A percentile compares a stretch with the other conserved stretches of the same genome.
These are phyloP conservation scores for Tolypocladium pustulatum DNA, from an alignment of 2,329 filamentous ascomycete genomes.

Conservation along the genomic window DNA sequence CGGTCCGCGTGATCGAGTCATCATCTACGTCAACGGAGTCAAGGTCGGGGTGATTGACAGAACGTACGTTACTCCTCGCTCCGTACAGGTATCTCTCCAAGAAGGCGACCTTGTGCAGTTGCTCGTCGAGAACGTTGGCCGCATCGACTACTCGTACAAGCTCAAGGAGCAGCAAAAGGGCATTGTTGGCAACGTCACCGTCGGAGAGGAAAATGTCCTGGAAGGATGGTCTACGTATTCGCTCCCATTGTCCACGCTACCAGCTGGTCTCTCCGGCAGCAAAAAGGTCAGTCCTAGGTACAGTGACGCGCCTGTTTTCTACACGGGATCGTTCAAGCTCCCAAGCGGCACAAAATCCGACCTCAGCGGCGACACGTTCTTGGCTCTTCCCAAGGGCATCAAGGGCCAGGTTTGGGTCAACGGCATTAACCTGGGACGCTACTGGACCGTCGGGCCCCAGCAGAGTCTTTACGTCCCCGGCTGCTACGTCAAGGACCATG, in stretches of 20 bases:
- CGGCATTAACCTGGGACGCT: slow-evolving; percentile 32
- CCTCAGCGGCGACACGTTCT: slow-evolving; percentile 22
- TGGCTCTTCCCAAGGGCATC: slow-evolving; percentile 26
- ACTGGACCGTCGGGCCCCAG: slow-evolving; percentile 36
- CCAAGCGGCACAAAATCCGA: slow-evolving; percentile 4
- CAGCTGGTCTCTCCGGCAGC: background rate
- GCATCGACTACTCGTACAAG: slow-evolving; percentile 32
- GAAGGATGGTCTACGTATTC: slow-evolving; percentile 28
- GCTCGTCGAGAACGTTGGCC: slow-evolving; percentile 39
- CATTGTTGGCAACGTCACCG: slow-evolving; percentile 29
- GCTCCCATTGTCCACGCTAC: slow-evolving; percentile 10
- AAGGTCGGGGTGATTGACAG: slow-evolving; percentile 34
- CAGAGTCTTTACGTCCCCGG: slow-evolving; percentile 36
- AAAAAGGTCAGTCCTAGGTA: background rate
- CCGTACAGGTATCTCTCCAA: slow-evolving; percentile 24
- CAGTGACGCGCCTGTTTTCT: slow-evolving; percentile 5
- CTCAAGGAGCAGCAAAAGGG: slow-evolving; percentile 36
- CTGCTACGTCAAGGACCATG: slow-evolving; percentile 19
- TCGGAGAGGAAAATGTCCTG: slow-evolving; percentile 19
- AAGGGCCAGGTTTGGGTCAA: slow-evolving; percentile 38
- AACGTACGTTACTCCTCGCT: slow-evolving; percentile 26
- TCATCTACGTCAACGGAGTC: slow-evolving; percentile 34
- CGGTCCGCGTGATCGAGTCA: slow-evolving; percentile 31
- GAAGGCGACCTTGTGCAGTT: slow-evolving; percentile 29
- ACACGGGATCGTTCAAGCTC: slow-evolving; percentile 16